Evolutionary conservation across 2,329 filamentous ascomycete species (phyloP).

Genomic region (Aureobasidium sp.): DNA sequence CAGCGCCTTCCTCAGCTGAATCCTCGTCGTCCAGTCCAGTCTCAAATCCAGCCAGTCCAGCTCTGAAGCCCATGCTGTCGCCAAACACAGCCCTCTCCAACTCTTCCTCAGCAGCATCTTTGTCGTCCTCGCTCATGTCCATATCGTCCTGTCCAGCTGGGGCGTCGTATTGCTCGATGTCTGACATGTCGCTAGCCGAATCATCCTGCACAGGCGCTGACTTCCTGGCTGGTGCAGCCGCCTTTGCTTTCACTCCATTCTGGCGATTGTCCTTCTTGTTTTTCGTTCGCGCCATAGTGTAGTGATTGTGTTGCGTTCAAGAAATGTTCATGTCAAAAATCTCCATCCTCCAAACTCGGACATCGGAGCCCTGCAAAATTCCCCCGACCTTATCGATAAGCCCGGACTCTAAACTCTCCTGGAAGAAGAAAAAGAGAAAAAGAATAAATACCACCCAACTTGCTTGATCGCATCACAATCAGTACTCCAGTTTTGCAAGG

Average conservation of each 20-base stretch:
- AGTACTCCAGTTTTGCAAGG: background rate
- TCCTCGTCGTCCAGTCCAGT: conserved; percentile 39
- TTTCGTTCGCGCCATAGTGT: conserved; percentile 10
- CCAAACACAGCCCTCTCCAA: conserved; percentile 75
- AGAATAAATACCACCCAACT: background rate
- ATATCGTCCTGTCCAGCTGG: conserved; percentile 1
- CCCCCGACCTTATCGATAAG: conserved; percentile 11
- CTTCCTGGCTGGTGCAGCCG: background rate
- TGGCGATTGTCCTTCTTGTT: background rate
- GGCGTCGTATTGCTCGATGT: conserved; percentile 8
- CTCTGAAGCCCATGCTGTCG: conserved; percentile 71
- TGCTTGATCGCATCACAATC: background rate
- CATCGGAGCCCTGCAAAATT: conserved; percentile 7
- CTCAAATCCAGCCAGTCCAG: conserved; percentile 56
- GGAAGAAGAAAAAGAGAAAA: background rate
- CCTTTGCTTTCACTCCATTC: background rate
- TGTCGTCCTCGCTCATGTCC: conserved; percentile 40
- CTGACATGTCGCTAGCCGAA: conserved; percentile 11
- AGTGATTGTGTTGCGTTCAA: background rate
- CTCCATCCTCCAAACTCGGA: conserved; percentile 2
- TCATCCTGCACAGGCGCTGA: background rate
- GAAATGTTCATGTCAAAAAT: conserved; percentile 3
- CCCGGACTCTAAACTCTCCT: background rate
- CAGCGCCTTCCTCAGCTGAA: conserved; percentile 21
- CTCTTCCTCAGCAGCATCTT: conserved; percentile 76